These are phyloP conservation scores for Phytophthora meadii DNA, from an alignment of 352 stramenopile species.

Conservation along the genomic window DNA sequence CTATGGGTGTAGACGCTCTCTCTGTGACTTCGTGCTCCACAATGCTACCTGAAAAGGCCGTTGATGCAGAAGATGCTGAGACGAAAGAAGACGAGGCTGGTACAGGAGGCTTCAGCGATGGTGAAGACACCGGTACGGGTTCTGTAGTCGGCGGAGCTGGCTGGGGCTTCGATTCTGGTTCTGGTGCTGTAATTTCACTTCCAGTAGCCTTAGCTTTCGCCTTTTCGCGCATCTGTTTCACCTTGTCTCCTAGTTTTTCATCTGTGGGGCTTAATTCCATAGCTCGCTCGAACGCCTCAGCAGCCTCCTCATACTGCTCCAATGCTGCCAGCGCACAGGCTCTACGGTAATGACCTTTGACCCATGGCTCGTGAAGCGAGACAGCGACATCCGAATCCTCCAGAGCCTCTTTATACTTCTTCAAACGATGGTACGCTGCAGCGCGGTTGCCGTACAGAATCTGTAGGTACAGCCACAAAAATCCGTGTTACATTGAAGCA, in stretches of 20 bases:
- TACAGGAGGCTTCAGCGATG: conserved; percentile 28
- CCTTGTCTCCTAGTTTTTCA: conserved; percentile 67
- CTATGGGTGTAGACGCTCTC: conserved; percentile 10
- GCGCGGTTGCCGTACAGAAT: conserved; percentile 87
- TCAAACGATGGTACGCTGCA: conserved; percentile 74
- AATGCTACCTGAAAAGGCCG: conserved; percentile 78
- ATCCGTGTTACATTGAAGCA: conserved; percentile 4
- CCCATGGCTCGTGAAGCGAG: conserved; percentile 72
- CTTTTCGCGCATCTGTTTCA: conserved; percentile 66
- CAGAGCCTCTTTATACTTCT: conserved; percentile 72
- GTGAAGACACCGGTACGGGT: conserved; percentile 9
- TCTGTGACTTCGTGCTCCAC: conserved; percentile 68
- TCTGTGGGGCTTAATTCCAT: conserved; percentile 77
- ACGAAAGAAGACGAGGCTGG: conserved; percentile 21
- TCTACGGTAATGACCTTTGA: conserved; percentile 88
- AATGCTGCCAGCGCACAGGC: conserved; percentile 72
- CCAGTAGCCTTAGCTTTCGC: conserved; percentile 19
- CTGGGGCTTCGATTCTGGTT: conserved; percentile 15
- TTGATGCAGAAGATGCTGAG: conserved; percentile 31
- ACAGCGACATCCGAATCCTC: conserved; percentile 71
- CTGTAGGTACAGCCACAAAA: conserved; percentile 33
- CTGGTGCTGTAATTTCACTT: conserved; percentile 3
- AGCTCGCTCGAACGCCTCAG: conserved; percentile 70
- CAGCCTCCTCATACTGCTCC: conserved; percentile 68
- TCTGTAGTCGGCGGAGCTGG: conserved; percentile 10